Base-by-base conservation (phyloP, 2,329 filamentous ascomycete genomes). In the Verticillium alfalfae region DNA sequence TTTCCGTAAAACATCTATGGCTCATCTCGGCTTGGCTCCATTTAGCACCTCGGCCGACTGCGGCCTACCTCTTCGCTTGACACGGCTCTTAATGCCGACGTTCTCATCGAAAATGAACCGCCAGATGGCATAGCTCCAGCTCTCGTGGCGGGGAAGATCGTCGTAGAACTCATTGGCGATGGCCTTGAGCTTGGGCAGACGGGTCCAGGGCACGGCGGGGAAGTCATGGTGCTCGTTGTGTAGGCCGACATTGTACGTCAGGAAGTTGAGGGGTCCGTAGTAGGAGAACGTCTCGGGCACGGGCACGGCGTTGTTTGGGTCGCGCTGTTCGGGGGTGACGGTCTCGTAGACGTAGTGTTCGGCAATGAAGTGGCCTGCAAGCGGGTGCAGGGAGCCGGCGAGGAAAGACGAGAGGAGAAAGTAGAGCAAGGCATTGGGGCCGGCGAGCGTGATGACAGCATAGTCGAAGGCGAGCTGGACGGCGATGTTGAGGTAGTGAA, bases 181-280 rank as follows among this genome's bases (percentile, higher is more conserved):
- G 65, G 86, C 78, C 71, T 93, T 87, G 60, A 99, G 81, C 71
- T 82, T 83, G 60, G 88, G 90, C 45, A 99, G 83, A 37, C 90
- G 84, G 10, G 93, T 97, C 95, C 95, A 99, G 0, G 95, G 94
- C 56, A 99, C 86, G 57, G 95, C 95, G 12, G 95, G 95, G 78
- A 99, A 99, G 76, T 99, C 95, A 75, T 99, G 95, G 77, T 99
- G 95, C 81, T 99, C 95, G 74, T 99, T 99, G 81, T 99, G 95
- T 71, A 97, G 80, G 60, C 95, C 95, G 56, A 99, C 95, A 70
- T 99, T 99, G 82, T 98, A 99, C 1, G 93, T 97, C 58, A 99
- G 78, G 70, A 93, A 78, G 78, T 99, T 99, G 66, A 98, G 84
- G 0, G 90, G 86, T 0, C 95, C 95, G 73, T 99, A 99, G 84